Evolutionary conservation across 2,329 filamentous ascomycete genomes (phyloP).

Genomic region (Fusarium transvaalense): DNA sequence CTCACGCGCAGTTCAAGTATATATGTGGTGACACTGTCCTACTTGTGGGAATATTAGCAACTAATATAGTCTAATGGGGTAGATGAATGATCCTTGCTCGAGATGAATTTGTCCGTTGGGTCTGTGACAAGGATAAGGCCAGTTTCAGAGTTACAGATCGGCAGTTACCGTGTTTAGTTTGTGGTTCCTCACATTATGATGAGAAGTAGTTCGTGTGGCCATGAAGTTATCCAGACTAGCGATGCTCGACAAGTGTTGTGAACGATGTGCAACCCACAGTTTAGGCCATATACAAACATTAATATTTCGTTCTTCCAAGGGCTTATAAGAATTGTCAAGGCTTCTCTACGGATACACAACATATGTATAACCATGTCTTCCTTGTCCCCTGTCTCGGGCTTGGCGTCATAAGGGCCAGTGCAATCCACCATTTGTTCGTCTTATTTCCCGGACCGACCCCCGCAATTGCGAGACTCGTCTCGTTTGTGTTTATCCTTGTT

Average conservation of each 20-base stretch:
- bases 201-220: background rate
- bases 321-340: background rate
- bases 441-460: conserved; percentile 32
- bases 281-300: background rate
- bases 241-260: background rate
- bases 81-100: conserved; percentile 9
- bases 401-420: conserved; percentile 36
- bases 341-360: background rate
- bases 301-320: background rate
- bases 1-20: background rate
- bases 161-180: conserved; percentile 9
- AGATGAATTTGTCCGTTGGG: conserved; percentile 16
- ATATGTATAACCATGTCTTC: conserved; percentile 3
- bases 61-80: background rate
- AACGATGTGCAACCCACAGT: background rate
- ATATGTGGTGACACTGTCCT: background rate
- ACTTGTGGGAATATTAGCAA: conserved; percentile 11
- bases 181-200: background rate
- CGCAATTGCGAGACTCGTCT: conserved; percentile 19
- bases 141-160: conserved; percentile 39
- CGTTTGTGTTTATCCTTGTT: conserved; percentile 4
- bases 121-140: conserved; percentile 30
- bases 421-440: conserved; percentile 26
- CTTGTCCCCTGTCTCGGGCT: conserved; percentile 35
- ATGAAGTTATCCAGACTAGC: conserved; percentile 3